These are phyloP conservation scores for Hypseocharis bilobata DNA, from an alignment of 441 rosid genomes.

Conservation along the genomic window DNA sequence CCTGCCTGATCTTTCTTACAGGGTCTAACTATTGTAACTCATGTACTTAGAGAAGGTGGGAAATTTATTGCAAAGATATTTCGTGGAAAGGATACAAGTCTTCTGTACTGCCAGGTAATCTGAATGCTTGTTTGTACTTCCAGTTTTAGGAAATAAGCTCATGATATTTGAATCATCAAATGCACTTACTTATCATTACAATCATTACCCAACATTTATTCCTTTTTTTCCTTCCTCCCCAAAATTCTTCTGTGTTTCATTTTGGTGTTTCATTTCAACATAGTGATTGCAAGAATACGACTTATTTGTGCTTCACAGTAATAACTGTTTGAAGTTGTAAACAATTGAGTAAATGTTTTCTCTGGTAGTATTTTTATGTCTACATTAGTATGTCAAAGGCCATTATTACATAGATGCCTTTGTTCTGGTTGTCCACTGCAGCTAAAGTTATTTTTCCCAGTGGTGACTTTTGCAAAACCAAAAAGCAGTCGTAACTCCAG, in stretches of 20 bases:
- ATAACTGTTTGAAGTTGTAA: neutral
- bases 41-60: constrained; percentile 80
- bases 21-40: constrained; percentile 87
- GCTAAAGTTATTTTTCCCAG: constrained; percentile 84
- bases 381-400: neutral
- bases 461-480: constrained; percentile 89
- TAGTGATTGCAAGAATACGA: neutral
- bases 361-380: neutral
- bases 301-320: neutral
- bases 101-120: constrained; percentile 79
- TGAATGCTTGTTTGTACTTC: constrained; percentile 6
- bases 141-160: neutral
- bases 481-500: constrained; percentile 99
- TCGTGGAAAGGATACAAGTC: constrained; percentile 97
- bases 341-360: neutral
- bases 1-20: constrained; percentile 25
- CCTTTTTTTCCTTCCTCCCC: neutral
- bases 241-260: neutral
- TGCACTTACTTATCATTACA: neutral
- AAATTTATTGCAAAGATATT: constrained; percentile 83
- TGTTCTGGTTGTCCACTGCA: constrained; percentile 31
- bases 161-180: neutral
- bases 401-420: neutral
- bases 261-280: too few species aligned
- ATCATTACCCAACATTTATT: neutral